A percentile compares a stretch with the other conserved stretches of the same genome.
These are phyloP conservation scores for Ceratocystis alfenasii DNA, from an alignment of 2,329 filamentous ascomycete species.

Conservation along the genomic window DNA sequence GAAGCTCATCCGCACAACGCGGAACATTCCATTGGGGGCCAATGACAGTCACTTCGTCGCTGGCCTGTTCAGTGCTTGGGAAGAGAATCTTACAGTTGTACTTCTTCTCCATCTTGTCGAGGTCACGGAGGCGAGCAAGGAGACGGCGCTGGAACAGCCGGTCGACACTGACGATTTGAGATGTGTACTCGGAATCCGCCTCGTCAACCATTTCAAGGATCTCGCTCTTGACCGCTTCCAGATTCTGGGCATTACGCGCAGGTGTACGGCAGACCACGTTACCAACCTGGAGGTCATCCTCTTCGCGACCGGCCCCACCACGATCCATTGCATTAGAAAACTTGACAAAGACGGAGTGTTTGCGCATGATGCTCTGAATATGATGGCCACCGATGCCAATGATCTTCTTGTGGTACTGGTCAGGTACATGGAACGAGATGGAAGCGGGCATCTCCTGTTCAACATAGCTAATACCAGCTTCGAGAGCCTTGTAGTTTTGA, in stretches of 20 bases:
- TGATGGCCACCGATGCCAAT: constrained; percentile 97
- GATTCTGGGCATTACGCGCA: constrained; percentile 88
- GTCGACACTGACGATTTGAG: constrained; percentile 85
- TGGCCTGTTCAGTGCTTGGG: constrained; percentile 92
- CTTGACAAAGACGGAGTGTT: constrained; percentile 98
- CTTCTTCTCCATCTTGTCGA: constrained; percentile 94
- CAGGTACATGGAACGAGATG: constrained; percentile 96
- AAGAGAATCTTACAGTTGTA: constrained; percentile 99
- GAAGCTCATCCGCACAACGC: constrained; percentile 86
- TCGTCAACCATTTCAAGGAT: constrained; percentile 99
- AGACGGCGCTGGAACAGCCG: constrained; percentile 91
- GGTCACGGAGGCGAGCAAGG: constrained; percentile 72
- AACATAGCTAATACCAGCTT: constrained; percentile 80
- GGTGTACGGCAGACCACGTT: constrained; percentile 98
- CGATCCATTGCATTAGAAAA: constrained; percentile 99
- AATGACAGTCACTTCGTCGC: constrained; percentile 88
- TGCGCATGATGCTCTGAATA: constrained; percentile 99
- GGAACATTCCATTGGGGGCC: constrained; percentile 98
- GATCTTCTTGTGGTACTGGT: constrained; percentile 98
- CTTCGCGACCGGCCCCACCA: constrained; percentile 81
- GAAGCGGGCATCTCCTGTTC: constrained; percentile 99
- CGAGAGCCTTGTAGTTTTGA: constrained; percentile 83
- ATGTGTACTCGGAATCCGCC: constrained; percentile 90
- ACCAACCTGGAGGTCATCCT: constrained; percentile 96
- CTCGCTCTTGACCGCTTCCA: constrained; percentile 95